Percentiles rank a stretch among this genome's conserved stretches.
These are phyloP conservation scores for Colletotrichum sp. DNA, from an alignment of 2,329 filamentous ascomycete genomes.

Conservation along the genomic window DNA sequence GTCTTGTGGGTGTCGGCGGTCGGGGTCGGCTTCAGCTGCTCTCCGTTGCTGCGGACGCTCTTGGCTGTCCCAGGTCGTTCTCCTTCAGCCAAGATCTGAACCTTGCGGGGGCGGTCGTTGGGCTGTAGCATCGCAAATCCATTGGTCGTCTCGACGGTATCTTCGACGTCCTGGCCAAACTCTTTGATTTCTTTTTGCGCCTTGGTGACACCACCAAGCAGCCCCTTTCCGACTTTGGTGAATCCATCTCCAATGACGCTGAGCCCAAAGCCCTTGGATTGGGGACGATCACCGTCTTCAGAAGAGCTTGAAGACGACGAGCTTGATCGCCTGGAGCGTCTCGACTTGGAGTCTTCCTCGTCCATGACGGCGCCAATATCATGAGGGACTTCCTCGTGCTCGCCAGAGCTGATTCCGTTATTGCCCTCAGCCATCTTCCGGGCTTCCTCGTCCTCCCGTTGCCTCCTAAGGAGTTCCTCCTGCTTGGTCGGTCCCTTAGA, in stretches of 20 bases:
- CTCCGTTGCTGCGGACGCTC: background rate
- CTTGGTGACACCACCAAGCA: conserved; percentile 41
- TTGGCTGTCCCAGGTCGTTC: conserved; percentile 25
- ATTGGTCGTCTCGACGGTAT: conserved; percentile 59
- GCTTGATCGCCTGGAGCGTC: conserved; percentile 14
- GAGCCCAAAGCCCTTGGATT: conserved; percentile 17
- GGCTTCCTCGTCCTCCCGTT: conserved; percentile 55
- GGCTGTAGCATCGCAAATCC: conserved; percentile 46
- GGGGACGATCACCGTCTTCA: conserved; percentile 14
- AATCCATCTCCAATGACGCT: conserved; percentile 53
- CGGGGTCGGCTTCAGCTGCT: conserved; percentile 18
- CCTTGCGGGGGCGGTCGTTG: conserved; percentile 30
- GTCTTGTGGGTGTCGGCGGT: conserved; percentile 38
- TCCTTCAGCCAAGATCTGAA: conserved; percentile 36
- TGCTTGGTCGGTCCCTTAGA: conserved; percentile 55
- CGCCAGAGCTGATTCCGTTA: conserved; percentile 56
- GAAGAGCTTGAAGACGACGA: conserved; percentile 24
- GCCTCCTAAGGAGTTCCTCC: conserved; percentile 52
- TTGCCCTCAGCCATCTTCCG: conserved; percentile 53
- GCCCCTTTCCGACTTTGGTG: conserved; percentile 41
- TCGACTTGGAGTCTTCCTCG: conserved; percentile 33
- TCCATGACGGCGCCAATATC: conserved; percentile 51
- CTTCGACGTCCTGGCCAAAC: conserved; percentile 55
- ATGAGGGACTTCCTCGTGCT: conserved; percentile 59
- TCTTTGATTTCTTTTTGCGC: conserved; percentile 53